These are phyloP conservation scores for Cardamine resedifolia DNA, from an alignment of 345 rosid genomes.

Conservation along the genomic window DNA sequence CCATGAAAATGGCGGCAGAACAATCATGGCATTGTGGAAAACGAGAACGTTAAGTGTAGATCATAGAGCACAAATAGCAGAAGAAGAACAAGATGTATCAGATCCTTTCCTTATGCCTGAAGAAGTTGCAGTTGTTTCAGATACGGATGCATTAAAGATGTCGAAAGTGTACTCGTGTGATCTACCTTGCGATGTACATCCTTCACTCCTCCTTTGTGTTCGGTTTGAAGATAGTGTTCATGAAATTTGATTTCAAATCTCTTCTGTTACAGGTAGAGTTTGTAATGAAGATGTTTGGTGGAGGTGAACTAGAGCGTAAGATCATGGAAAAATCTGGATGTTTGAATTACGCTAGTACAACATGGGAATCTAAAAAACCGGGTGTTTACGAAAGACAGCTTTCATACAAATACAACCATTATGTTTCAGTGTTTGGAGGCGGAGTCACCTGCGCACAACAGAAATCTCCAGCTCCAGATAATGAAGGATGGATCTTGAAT, in stretches of 20 bases:
- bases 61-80: constrained; percentile 56
- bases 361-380: constrained; percentile 57
- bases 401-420: constrained; percentile 60
- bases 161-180: constrained; percentile 55
- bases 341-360: constrained; percentile 50
- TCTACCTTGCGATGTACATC: constrained; percentile 57
- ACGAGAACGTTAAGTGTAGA: constrained; percentile 54
- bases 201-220: constrained; percentile 4
- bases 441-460: constrained; percentile 71
- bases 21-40: constrained; percentile 85
- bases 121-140: constrained; percentile 37
- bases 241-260: not conserved
- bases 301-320: constrained; percentile 64
- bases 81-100: constrained; percentile 56
- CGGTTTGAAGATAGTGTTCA: not conserved
- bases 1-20: constrained; percentile 51
- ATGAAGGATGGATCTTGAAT: constrained; percentile 63
- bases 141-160: constrained; percentile 50
- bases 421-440: constrained; percentile 78
- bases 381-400: constrained; percentile 55
- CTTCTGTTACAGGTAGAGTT: constrained; percentile 49
- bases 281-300: constrained; percentile 64
- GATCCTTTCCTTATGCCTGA: constrained; percentile 42
- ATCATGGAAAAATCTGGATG: constrained; percentile 86
- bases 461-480: constrained; percentile 46